Percentiles rank a stretch among this genome's conserved stretches.
Evolutionary conservation across 805 yeast genomes (phyloP).

Genomic region (Candida insectalens): DNA sequence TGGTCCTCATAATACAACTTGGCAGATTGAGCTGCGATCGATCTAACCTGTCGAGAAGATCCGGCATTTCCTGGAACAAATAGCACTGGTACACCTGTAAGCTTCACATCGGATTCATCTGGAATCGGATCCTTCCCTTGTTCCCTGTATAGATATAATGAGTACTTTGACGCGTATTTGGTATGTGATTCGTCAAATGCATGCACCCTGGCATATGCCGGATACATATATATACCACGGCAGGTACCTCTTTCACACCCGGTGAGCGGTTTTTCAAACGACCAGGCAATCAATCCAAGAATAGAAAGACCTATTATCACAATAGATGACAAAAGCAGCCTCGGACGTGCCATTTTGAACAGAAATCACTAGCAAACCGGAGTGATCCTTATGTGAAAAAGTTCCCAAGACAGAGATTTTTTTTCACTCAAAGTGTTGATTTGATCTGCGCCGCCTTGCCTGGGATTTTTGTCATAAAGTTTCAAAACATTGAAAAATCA

Average conservation of each 20-base stretch:
- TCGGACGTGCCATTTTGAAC: no score
- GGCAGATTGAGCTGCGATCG: constrained; percentile 81
- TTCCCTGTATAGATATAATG: constrained; percentile 80
- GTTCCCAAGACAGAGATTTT: no score
- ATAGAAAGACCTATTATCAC: constrained; percentile 14
- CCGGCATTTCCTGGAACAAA: constrained; percentile 99
- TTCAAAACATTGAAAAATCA: no score
- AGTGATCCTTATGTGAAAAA: no score
- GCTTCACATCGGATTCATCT: constrained; percentile 7
- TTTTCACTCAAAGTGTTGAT: no score
- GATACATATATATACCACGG: constrained; percentile 67
- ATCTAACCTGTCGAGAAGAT: constrained; percentile 77
- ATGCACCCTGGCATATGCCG: constrained; percentile 66
- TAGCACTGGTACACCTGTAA: constrained; percentile 75
- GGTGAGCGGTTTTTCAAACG: constrained; percentile 19
- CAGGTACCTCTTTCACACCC: constrained; percentile 49
- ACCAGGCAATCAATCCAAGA: constrained; percentile 16
- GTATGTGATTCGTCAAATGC: constrained; percentile 69
- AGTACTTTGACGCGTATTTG: constrained; percentile 68
- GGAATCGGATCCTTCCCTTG: constrained; percentile 61
- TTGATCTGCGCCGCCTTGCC: no score
- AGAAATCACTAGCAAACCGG: no score
- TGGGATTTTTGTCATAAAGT: no score
- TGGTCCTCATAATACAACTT: constrained; percentile 34
- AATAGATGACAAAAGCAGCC: no score